Evolutionary conservation across 176 grass and related monocot species (phyloP), one percentile per base, ranked within the genome.

Genomic region (Cocos nucifera): DNA sequence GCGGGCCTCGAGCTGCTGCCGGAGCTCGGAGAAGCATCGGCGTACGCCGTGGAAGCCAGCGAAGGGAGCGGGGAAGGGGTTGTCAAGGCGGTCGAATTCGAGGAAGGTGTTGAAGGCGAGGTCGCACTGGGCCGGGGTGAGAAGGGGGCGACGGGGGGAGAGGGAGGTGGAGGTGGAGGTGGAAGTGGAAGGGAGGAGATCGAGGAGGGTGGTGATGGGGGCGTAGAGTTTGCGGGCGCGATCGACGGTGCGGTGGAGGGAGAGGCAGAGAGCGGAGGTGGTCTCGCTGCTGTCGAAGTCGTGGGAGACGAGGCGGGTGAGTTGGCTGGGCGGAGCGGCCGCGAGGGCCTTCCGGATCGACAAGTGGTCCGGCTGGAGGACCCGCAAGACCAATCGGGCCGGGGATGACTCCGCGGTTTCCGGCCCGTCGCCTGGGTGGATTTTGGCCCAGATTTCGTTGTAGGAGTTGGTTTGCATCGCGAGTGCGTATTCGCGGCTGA

Each of bases 31-130:
- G n/a, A n/a, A n/a, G n/a, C n/a, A n/a, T n/a, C n/a, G n/a, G n/a
- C n/a, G n/a, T n/a, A n/a, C n/a, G n/a, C 81, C 81, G 56, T 85
- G 75, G 66, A 92, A 97, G 61, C 65, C 28, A 28, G 3, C 50
- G 48, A 0, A 73, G 51, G 78, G 70, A 4, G 71, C 39, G 20
- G 82, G 58, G 78, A 97, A 92, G 39, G 93, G 93, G 56, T 97
- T 97, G 62, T 80, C 78, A 4, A 70, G 73, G 64, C 55, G 17
- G 53, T 88, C 76, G 71, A 97, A 97, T 50, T 91, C 60, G 17
- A 81, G 72, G 56, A 97, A 88, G 62, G 62, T 77, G 50, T 97
- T 87, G 54, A 88, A 92, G 6, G 93, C 87, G 69, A 74, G 80
- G 73, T 92, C 82, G 76, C 81, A 64, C 65, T 88, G 70, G 2